A percentile compares a stretch with the other conserved stretches of the same genome.
Conservation (phyloP, 352 stramenopile species). For the Pythium pyrilobum region DNA sequence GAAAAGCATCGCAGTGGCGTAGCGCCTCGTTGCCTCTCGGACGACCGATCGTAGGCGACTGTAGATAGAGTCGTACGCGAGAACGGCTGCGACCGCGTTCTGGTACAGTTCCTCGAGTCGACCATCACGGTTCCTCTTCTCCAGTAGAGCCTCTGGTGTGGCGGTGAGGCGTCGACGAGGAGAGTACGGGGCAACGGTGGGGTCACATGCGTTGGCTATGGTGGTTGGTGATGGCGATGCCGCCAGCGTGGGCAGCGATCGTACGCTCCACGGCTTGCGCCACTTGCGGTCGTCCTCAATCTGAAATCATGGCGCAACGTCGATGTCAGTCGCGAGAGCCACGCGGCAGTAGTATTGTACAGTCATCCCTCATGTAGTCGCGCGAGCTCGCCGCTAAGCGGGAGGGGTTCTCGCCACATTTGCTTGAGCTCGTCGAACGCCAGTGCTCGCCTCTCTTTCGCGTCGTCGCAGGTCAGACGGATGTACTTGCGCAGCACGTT, state of each 20-base stretch:
- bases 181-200: background rate
- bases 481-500: slow-evolving; percentile 36
- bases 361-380: slow-evolving; percentile 36
- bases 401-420: slow-evolving; percentile 30
- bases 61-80: slow-evolving; percentile 40
- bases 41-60: slow-evolving; percentile 5
- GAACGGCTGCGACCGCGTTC: slow-evolving; percentile 11
- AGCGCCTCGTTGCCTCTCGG: slow-evolving; percentile 5
- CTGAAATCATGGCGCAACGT: slow-evolving; percentile 4
- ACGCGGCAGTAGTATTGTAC: too few species aligned
- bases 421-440: slow-evolving; percentile 29
- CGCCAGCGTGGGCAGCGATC: slow-evolving; percentile 5
- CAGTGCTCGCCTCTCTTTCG: slow-evolving; percentile 4
- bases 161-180: background rate
- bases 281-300: slow-evolving; percentile 20
- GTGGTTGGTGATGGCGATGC: background rate
- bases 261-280: slow-evolving; percentile 21
- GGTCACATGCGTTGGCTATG: too few species aligned
- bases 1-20: slow-evolving; percentile 38
- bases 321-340: background rate
- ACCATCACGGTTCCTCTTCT: background rate
- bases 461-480: slow-evolving; percentile 26
- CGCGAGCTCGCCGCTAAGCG: slow-evolving; percentile 26
- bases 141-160: background rate
- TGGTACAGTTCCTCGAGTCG: slow-evolving; percentile 33